Conservation (phyloP, 1,139 yeast genomes). For the Geotrichum carabidarum region DNA sequence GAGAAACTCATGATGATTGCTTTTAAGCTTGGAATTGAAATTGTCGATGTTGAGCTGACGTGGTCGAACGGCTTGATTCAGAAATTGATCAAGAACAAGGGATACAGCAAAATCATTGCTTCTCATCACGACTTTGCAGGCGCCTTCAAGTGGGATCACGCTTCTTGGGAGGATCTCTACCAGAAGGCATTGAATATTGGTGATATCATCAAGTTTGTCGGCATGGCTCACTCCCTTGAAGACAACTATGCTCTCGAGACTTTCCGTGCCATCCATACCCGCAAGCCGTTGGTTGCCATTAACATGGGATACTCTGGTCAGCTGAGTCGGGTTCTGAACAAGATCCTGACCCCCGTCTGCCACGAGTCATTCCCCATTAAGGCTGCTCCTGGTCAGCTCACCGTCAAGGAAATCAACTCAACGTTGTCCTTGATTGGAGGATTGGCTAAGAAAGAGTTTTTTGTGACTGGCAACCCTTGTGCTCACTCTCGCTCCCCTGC, state of each 20-base stretch:
- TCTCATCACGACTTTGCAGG: constrained; percentile 74
- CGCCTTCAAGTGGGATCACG: constrained; percentile 55
- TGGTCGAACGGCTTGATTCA: constrained; percentile 44
- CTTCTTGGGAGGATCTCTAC: constrained; percentile 71
- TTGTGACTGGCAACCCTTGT: constrained; percentile 78
- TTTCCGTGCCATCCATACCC: constrained; percentile 49
- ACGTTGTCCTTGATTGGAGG: constrained; percentile 63
- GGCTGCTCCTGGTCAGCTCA: constrained; percentile 75
- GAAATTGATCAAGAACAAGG: constrained; percentile 46
- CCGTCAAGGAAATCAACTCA: constrained; percentile 52
- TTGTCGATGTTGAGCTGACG: constrained; percentile 49
- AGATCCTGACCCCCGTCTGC: constrained; percentile 76
- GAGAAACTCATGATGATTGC: constrained; percentile 56
- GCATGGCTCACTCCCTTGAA: constrained; percentile 55
- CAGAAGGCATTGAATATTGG: constrained; percentile 60
- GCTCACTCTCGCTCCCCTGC: constrained; percentile 83
- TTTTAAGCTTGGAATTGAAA: constrained; percentile 55
- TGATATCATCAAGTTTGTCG: constrained; percentile 81
- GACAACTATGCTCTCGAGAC: constrained; percentile 70
- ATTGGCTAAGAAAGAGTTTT: constrained; percentile 51
- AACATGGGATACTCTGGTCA: constrained; percentile 77
- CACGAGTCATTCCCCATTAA: constrained; percentile 57
- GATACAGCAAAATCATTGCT: constrained; percentile 68
- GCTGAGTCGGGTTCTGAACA: constrained; percentile 71
- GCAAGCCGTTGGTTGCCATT: constrained; percentile 70